Evolutionary conservation across 73 alveolate species (phyloP).

Genomic region (Paramecium biaurelia): DNA sequence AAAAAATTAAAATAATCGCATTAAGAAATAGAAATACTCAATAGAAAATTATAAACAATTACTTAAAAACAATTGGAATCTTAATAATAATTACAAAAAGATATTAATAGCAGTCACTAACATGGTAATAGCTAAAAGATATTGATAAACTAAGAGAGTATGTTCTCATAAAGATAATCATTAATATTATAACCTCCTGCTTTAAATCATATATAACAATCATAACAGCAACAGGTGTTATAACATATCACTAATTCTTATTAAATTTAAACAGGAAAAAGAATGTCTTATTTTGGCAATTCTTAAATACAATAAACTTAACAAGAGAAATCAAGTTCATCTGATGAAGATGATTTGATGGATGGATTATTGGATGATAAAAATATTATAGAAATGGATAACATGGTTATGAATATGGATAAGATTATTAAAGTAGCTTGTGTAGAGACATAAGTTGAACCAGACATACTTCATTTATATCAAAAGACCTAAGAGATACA

Average conservation of each 20-base stretch:
- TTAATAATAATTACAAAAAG: neutral
- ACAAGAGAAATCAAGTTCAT: neutral
- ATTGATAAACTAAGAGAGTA: neutral
- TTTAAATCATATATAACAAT: neutral
- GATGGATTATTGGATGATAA: constrained; percentile 41
- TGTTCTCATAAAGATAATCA: neutral
- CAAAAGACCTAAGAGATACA: neutral
- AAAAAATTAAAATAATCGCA: constrained; percentile 17
- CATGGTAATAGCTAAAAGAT: neutral
- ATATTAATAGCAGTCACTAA: neutral
- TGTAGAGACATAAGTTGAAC: neutral
- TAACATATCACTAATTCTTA: neutral
- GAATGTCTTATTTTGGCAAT: neutral
- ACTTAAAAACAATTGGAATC: neutral
- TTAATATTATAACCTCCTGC: neutral
- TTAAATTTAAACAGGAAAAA: neutral
- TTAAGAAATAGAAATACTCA: constrained; percentile 7
- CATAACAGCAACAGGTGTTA: neutral
- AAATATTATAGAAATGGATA: constrained; percentile 45
- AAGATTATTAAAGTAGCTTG: constrained; percentile 26
- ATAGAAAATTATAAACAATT: neutral
- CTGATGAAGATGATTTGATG: neutral
- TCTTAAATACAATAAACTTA: neutral
- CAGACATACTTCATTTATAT: neutral
- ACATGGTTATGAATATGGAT: constrained; percentile 57